These are phyloP conservation scores for Prosopis cineraria DNA, from an alignment of 306 rosid species.

Conservation along the genomic window DNA sequence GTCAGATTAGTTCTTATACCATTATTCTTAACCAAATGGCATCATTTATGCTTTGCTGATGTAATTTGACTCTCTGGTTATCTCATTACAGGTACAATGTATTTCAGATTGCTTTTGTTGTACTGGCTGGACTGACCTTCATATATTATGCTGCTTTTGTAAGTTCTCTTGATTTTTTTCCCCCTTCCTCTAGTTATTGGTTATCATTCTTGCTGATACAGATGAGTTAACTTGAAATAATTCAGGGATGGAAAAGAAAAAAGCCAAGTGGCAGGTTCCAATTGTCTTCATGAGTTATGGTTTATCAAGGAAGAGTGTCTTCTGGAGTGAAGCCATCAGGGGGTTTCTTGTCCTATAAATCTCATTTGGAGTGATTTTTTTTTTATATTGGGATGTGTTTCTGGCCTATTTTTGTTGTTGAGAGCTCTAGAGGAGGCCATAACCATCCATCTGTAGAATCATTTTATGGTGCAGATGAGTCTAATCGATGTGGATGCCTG, in stretches of 20 bases:
- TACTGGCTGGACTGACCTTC: slow-evolving; percentile 88
- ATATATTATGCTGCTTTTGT: slow-evolving; percentile 87
- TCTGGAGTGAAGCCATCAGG: slow-evolving; percentile 38
- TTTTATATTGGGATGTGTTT: slow-evolving; percentile 37
- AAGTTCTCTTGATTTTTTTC: slow-evolving; percentile 38
- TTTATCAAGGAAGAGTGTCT: slow-evolving; percentile 39
- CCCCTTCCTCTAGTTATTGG: background rate
- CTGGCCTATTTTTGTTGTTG: slow-evolving; percentile 54
- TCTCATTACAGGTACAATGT: slow-evolving; percentile 84
- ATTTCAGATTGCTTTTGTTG: slow-evolving; percentile 87
- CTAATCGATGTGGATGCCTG: slow-evolving; percentile 43
- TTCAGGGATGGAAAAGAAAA: slow-evolving; percentile 97
- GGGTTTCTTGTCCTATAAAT: slow-evolving; percentile 34
- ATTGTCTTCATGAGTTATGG: slow-evolving; percentile 65
- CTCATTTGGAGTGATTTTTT: slow-evolving; percentile 47
- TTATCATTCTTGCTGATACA: slow-evolving; percentile 22
- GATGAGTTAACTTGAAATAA: slow-evolving; percentile 33
- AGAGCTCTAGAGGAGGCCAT: slow-evolving; percentile 50
- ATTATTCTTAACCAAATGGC: slow-evolving; percentile 8
- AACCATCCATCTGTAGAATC: slow-evolving; percentile 44
- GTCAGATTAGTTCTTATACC: background rate
- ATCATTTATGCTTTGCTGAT: background rate
- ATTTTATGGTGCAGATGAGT: slow-evolving; percentile 39
- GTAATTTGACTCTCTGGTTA: slow-evolving; percentile 20
- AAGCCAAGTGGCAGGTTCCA: slow-evolving; percentile 94